phyloP scores from a whole-genome alignment of 192 early-diverging fungal genomes.

The Coemansia sp. region DNA sequence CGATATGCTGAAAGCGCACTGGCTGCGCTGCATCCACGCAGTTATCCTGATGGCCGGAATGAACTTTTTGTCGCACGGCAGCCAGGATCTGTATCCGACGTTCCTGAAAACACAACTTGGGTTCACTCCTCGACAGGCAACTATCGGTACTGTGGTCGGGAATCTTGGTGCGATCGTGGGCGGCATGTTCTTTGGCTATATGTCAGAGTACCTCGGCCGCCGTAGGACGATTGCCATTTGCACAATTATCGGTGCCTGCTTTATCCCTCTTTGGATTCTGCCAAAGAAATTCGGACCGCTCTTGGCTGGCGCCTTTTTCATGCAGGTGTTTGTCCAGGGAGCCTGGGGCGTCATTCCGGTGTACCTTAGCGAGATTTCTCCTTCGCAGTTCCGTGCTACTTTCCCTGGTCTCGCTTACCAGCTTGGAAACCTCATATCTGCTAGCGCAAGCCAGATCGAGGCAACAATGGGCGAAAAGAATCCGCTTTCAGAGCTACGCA shows the following conservation, averaged over 20 bases:
- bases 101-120: conserved; percentile 63
- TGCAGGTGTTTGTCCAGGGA: conserved; percentile 50
- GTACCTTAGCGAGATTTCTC: conserved; percentile 69
- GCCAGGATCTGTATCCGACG: conserved; percentile 73
- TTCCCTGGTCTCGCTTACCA: conserved; percentile 76
- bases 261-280: conserved; percentile 70
- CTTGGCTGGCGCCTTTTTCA: conserved; percentile 50
- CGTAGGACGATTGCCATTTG: conserved; percentile 58
- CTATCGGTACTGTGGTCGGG: conserved; percentile 60
- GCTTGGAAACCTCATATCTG: conserved; percentile 67
- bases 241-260: conserved; percentile 56
- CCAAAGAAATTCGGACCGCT: conserved; percentile 34
- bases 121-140: conserved; percentile 55
- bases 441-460: conserved; percentile 61
- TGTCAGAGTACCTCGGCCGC: conserved; percentile 68
- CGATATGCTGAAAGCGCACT: conserved; percentile 57
- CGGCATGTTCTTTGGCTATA: conserved; percentile 66
- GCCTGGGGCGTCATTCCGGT: conserved; percentile 67
- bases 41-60: conserved; percentile 64
- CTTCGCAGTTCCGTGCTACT: conserved; percentile 62
- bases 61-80: conserved; percentile 71
- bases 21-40: conserved; percentile 55
- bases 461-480: conserved; percentile 56
- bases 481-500: conserved; percentile 51
- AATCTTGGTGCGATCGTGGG: conserved; percentile 70